Evolutionary conservation across 2,329 filamentous ascomycete species (phyloP).

Genomic region (Calonectria pseudoturangicola): DNA sequence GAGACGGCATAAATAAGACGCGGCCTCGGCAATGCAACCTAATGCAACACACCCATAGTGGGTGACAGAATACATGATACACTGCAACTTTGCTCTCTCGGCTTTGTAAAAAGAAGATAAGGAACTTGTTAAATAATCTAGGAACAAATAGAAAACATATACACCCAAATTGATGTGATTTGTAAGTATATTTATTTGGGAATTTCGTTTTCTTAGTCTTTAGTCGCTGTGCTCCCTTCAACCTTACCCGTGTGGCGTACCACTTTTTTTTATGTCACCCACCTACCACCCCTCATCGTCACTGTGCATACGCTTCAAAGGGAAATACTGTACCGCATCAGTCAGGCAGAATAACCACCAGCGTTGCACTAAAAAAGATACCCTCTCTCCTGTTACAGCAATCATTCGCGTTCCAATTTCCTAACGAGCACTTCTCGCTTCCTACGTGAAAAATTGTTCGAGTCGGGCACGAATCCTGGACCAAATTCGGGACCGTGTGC

Average conservation of each 20-base stretch:
- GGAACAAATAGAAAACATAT: too few species aligned
- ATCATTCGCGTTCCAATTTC: not conserved
- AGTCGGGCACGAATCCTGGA: conserved; percentile 30
- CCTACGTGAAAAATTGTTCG: not conserved
- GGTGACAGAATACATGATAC: too few species aligned
- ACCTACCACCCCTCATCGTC: conserved; percentile 11
- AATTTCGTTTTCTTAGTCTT: too few species aligned
- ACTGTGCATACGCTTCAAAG: conserved; percentile 1
- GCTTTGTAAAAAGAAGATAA: too few species aligned
- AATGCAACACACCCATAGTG: conserved; percentile 22
- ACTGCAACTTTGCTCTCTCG: too few species aligned
- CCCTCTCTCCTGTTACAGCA: too few species aligned
- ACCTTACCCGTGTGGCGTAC: too few species aligned
- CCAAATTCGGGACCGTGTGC: conserved; percentile 22
- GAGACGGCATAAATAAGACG: conserved; percentile 29
- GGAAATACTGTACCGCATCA: conserved; percentile 6
- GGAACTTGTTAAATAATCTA: too few species aligned
- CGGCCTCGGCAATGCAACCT: conserved; percentile 29
- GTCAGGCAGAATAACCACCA: not conserved
- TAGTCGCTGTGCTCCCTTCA: too few species aligned
- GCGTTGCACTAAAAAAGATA: not conserved
- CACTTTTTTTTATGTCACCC: too few species aligned
- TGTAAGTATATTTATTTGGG: too few species aligned
- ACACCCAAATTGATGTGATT: too few species aligned
- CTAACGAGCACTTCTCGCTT: conserved; percentile 1